Conservation (phyloP, 2,329 filamentous ascomycete genomes). For the Fusarium sacchari region DNA sequence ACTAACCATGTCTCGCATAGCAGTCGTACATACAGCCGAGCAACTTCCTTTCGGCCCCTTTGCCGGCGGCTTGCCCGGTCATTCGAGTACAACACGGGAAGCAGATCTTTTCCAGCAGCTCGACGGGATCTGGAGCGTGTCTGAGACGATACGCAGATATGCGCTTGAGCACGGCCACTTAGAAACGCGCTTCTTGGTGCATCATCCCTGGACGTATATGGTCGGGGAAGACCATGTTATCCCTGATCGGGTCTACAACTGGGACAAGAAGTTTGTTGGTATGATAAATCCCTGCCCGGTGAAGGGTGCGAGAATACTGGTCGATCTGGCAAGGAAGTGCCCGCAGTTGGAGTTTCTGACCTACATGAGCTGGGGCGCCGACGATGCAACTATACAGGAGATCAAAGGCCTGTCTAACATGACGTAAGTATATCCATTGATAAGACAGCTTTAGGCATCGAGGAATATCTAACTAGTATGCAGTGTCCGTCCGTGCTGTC, state of each 20-base stretch:
- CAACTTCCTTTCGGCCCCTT: constrained; percentile 1
- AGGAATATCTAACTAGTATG: accelerated
- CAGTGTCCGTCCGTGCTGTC: background rate
- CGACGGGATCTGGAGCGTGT: background rate
- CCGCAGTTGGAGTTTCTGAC: background rate
- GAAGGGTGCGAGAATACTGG: background rate
- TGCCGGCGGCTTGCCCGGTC: background rate
- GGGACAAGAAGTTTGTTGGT: background rate
- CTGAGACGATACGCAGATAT: background rate
- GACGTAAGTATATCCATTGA: background rate
- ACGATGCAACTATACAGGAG: background rate
- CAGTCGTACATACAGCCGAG: background rate
- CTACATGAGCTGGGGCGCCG: background rate
- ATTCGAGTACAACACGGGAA: background rate
- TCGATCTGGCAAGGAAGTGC: background rate
- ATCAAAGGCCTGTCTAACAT: background rate
- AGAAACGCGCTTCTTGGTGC: background rate
- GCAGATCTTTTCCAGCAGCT: background rate
- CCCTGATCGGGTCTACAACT: background rate
- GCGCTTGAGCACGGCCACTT: background rate
- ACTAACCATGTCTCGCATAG: background rate
- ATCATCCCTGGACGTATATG: constrained; percentile 2
- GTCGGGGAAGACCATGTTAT: background rate
- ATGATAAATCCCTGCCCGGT: background rate
- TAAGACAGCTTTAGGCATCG: accelerated